phyloP scores from a whole-genome alignment of 345 rosid species.

The Citrus reticulata region DNA sequence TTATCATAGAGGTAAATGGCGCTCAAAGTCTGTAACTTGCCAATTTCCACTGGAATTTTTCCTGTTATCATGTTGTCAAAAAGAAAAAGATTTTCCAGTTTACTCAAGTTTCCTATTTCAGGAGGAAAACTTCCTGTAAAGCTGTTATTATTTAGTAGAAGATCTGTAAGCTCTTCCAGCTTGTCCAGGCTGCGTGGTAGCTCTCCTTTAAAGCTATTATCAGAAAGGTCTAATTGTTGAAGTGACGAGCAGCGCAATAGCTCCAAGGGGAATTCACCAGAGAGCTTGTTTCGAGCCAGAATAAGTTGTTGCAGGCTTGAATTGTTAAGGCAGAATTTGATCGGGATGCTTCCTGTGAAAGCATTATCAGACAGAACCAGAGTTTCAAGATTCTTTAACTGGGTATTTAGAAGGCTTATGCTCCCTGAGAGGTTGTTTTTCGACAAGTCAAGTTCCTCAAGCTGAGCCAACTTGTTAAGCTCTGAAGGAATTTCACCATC shows the following conservation, averaged over 20 bases:
- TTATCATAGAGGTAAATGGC: slow-evolving; percentile 62
- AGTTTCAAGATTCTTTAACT: slow-evolving; percentile 38
- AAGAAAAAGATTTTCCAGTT: slow-evolving; percentile 49
- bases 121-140: slow-evolving; percentile 48
- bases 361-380: slow-evolving; percentile 48
- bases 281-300: slow-evolving; percentile 48
- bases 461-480: slow-evolving; percentile 48
- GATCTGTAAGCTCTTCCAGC: slow-evolving; percentile 43
- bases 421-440: slow-evolving; percentile 62
- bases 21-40: slow-evolving; percentile 49
- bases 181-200: slow-evolving; percentile 54
- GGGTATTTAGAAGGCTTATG: slow-evolving; percentile 35
- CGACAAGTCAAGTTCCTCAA: slow-evolving; percentile 61
- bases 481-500: slow-evolving; percentile 54
- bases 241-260: slow-evolving; percentile 58
- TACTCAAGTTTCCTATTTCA: slow-evolving; percentile 60
- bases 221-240: slow-evolving; percentile 54
- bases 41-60: slow-evolving; percentile 59
- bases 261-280: slow-evolving; percentile 61
- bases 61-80: slow-evolving; percentile 67
- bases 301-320: slow-evolving; percentile 48
- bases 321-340: slow-evolving; percentile 48
- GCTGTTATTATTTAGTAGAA: slow-evolving; percentile 47
- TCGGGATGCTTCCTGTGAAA: slow-evolving; percentile 53
- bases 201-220: slow-evolving; percentile 50